Evolutionary conservation across 208 protist species (phyloP), one percentile per base, ranked within the genome.

Genomic region (Dictyostelium gargantuum): DNA sequence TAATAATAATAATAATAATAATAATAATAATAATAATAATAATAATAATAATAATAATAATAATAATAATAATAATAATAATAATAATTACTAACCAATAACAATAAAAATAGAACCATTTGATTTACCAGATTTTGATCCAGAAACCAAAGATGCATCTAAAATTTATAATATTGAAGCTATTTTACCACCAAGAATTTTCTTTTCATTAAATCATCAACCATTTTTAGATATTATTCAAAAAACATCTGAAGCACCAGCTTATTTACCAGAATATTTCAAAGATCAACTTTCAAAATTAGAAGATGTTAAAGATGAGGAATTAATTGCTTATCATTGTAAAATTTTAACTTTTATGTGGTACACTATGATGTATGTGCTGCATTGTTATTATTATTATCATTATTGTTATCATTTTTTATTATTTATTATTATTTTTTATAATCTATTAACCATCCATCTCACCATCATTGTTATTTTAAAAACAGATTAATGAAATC

Each of bases 341-440:
- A 89, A 68, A 63, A 32, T 89, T 42, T n/a, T 89, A 13, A 63
- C 70, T 10, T 79, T 76, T 52, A 48, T 89, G 13, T 89, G 56
- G 52, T 89, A 76, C 26, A 6, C 72, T 56, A 46, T 48, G 19
- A 70, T 84, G 79, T 82, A 82, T 32, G n/a, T n/a, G n/a, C n/a
- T n/a, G n/a, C n/a, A 50, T 17, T 50, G 46, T 11, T 48, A 48
- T 50, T n/a, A n/a, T n/a, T n/a, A n/a, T n/a, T n/a, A n/a, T n/a
- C n/a, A n/a, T n/a, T n/a, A n/a, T n/a, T n/a, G n/a, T n/a, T n/a
- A n/a, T n/a, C n/a, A n/a, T 54, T 23, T 23, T 26, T 61, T 29
- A 61, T 29, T 61, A 29, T 26, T 61, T 61, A 26, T 61, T 29
- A 11, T 13, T 11, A 29, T 29, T 61, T 29, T 58, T 58, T 56